phyloP scores from a whole-genome alignment of 805 yeast genomes.

The Millerozyma miso region DNA sequence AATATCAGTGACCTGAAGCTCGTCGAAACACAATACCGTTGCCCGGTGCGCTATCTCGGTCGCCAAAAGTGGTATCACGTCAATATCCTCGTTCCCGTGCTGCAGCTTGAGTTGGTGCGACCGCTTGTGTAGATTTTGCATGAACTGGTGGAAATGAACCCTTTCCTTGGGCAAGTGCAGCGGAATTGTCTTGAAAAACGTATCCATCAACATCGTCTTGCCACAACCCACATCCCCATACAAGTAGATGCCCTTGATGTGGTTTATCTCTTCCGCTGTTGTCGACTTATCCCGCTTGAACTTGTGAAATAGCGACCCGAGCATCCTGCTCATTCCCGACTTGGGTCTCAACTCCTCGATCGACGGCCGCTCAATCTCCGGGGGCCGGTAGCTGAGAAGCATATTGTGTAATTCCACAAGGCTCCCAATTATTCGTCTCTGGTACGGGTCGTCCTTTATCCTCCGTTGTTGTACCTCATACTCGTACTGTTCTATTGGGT shows the following conservation, averaged over 20 bases:
- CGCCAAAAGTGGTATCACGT: conserved; percentile 80
- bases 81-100: conserved; percentile 58
- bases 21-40: conserved; percentile 88
- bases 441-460: conserved; percentile 73
- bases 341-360: conserved; percentile 49
- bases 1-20: conserved; percentile 96
- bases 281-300: background rate
- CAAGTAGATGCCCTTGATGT: conserved; percentile 78
- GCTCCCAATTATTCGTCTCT: conserved; percentile 63
- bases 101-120: conserved; percentile 67
- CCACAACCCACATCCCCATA: conserved; percentile 99
- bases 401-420: conserved; percentile 57
- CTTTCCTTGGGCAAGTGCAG: conserved; percentile 69
- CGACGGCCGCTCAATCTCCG: conserved; percentile 50
- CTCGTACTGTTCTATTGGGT: conserved; percentile 53
- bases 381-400: conserved; percentile 57
- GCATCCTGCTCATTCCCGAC: conserved; percentile 37
- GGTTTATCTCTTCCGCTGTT: conserved; percentile 18
- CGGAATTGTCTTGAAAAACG: conserved; percentile 85
- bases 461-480: conserved; percentile 43
- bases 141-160: conserved; percentile 93
- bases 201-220: conserved; percentile 96
- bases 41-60: conserved; percentile 73
- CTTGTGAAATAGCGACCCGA: conserved; percentile 16
- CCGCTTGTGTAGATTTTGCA: conserved; percentile 89